Evolutionary conservation across 176 grass and related monocot genomes (phyloP), one percentile per base, ranked within the genome.

Genomic region (Bromus sterilis): DNA sequence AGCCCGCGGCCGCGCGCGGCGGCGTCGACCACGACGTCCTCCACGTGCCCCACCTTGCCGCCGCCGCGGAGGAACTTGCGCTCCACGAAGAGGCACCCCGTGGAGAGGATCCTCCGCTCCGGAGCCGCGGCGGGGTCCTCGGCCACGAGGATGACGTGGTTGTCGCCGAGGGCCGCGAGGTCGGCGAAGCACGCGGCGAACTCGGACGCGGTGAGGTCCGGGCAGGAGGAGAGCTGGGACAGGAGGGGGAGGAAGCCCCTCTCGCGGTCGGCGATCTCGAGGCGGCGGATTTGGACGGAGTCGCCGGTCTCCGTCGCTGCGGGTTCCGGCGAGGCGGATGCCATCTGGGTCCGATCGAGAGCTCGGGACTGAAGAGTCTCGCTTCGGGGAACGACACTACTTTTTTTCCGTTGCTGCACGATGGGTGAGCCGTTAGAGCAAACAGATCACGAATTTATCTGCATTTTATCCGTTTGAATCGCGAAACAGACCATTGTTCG

Each of bases 41-140:
- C 95, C 48, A 98, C 86, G 82, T 93, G 95, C 64, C 90, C 90
- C 31, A 95, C 90, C 71, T 90, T 93, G 35, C 95, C 85, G 23
- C 88, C 84, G 69, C 88, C 86, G 13, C 86, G 88, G 24, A 93
- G 79, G 84, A 94, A 93, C 88, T 98, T 95, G 63, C 87, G 89
- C 89, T 98, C 95, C 23, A 98, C 78, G 82, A 98, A 98, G 79
- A 93, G 71, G 67, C 86, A 87, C 64, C 95, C 90, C 4, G 92
- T 98, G 53, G 95, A 87, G 28, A 98, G 31, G 33, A 98, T 94
- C 34, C 75, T 32, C 4, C 86, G 46, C 10, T 82, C 72, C 21
- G 64, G 26, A 1, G 83, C 58, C 18, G 70, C 69, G 32, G 70
- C 9, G 33, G 34, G 78, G 46, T 98, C 88, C 75, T 95, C 95